A percentile compares a stretch with the other conserved stretches of the same genome.
These are phyloP conservation scores for Colletotrichum phormii DNA, from an alignment of 2,329 filamentous ascomycete genomes.

Conservation along the genomic window DNA sequence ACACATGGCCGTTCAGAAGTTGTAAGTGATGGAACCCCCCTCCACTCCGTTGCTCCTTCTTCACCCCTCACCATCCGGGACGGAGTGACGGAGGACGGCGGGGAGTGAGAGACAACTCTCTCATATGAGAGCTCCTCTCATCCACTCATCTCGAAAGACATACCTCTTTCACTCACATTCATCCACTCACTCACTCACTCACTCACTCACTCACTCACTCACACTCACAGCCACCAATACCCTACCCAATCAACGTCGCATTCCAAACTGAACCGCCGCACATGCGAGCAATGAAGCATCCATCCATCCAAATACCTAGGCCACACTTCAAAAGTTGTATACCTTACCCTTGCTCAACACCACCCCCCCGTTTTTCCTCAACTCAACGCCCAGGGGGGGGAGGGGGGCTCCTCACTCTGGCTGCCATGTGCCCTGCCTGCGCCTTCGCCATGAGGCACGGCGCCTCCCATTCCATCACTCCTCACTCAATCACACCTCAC, in stretches of 20 bases:
- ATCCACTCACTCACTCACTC: background rate
- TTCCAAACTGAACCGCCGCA: background rate
- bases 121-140: background rate
- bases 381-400: constrained; percentile 6
- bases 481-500: constrained; percentile 23
- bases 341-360: background rate
- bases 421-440: constrained; percentile 25
- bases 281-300: background rate
- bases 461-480: constrained; percentile 12
- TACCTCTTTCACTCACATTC: background rate
- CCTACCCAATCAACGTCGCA: background rate
- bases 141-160: background rate
- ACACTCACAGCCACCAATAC: background rate
- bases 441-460: constrained; percentile 7
- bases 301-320: no score
- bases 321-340: background rate
- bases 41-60: constrained; percentile 1
- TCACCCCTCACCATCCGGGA: background rate
- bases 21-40: background rate
- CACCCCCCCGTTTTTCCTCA: background rate
- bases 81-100: background rate
- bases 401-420: constrained; percentile 3
- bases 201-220: background rate
- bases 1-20: background rate
- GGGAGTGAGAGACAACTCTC: background rate